Evolutionary conservation across 2,329 filamentous ascomycete species (phyloP), one percentile per base, ranked within the genome.

Genomic region (Zalaria obscura): DNA sequence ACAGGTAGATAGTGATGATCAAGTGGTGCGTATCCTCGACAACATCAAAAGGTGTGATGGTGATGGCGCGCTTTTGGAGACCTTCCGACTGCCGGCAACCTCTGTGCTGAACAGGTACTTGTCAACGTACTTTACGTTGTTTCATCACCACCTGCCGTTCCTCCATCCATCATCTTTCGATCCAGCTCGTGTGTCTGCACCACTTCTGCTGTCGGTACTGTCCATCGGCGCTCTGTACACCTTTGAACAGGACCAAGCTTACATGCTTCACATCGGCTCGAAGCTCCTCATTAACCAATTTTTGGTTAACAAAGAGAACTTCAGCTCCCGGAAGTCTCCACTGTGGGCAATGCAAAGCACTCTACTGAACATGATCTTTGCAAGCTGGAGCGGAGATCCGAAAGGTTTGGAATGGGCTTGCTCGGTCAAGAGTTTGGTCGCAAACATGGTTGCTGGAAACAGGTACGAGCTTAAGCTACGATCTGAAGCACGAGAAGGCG

Each of bases 301-400:
- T 62, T 64, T 98, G 47, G 87, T 94, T 64, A 93, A 95, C 67
- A 95, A 95, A 70, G 88, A 95, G 61, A 94, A 93, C 64, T 96
- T 96, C 62, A 94, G 89, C 69, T 96, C 91, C 5, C 80, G 89
- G 53, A 96, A 95, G 62, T 96, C 89, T 55, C 91, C 91, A 3
- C 66, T 98, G 9, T 96, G 91, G 89, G 91, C 89, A 38, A 96
- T 96, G 86, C 91, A 98, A 61, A 86, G 85, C 60, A 93, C 88
- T 3, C 69, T 98, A 41, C 70, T 98, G 44, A 98, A 98, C 70
- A 96, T 96, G 91, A 80, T 95, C 50, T 96, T 98, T 60, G 87
- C 91, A 42, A 96, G 88, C 69, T 98, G 91, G 91, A 96, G 91
- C 60, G 91, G 91, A 54, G 91, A 96, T 56, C 83, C 91, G 31